These are phyloP conservation scores for Microglena sp. DNA, from an alignment of 139 green algal species.

Conservation along the genomic window DNA sequence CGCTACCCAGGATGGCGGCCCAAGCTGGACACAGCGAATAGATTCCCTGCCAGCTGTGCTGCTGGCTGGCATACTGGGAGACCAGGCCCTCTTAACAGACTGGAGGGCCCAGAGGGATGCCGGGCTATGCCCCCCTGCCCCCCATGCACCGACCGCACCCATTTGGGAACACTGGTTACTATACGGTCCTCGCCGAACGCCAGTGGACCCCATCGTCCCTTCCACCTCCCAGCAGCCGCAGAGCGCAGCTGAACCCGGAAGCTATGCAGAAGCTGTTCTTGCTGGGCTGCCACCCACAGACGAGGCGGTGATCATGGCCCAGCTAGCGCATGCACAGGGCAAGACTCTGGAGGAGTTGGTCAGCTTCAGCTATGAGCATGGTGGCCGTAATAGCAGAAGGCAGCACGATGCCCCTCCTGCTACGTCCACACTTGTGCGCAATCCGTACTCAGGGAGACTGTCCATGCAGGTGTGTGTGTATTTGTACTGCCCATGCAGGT, in stretches of 20 bases:
- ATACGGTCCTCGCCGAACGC: conserved; percentile 4
- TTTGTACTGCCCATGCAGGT: too few relatives aligned
- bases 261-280: conserved; percentile 31
- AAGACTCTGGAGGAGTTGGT: conserved; percentile 21
- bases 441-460: too few relatives aligned
- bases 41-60: too few relatives aligned
- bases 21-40: too few relatives aligned
- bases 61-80: too few relatives aligned
- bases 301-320: conserved; percentile 39
- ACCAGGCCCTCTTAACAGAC: conserved; percentile 9
- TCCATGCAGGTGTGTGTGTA: too few relatives aligned
- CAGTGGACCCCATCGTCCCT: too few relatives aligned
- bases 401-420: too few relatives aligned
- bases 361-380: not conserved
- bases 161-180: conserved; percentile 27
- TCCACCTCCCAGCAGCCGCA: not conserved
- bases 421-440: too few relatives aligned
- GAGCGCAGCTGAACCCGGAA: not conserved
- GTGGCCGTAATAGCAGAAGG: too few relatives aligned
- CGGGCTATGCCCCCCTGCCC: not conserved
- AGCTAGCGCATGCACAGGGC: conserved; percentile 29
- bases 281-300: conserved; percentile 42
- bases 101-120: conserved; percentile 7
- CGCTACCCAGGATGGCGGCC: too few relatives aligned
- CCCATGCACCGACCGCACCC: conserved; percentile 13